Evolutionary conservation across 345 rosid genomes (phyloP), one percentile per base, ranked within the genome.

Genomic region (Physaria fendleri): DNA sequence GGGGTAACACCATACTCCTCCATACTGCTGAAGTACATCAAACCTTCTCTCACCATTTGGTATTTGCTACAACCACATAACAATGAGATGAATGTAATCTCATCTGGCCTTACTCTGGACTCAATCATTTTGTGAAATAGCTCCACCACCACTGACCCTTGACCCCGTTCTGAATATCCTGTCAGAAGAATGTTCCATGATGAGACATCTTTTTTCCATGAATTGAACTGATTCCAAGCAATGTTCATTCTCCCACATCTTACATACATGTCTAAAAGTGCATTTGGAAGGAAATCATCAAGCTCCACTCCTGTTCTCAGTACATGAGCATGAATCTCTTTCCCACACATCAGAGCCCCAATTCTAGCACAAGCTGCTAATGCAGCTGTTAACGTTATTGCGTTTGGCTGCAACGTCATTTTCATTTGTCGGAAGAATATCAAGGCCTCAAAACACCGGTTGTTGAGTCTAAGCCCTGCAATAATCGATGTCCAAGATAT

Each of bases 131-230:
- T 81, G 53, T 74, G 50, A 44, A 84, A 90, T 53, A 81, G 75
- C 71, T 81, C 72, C 22, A 76, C 72, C 54, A 88, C 85, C 56
- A 58, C 65, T n/a, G 28, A 67, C 45, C 93, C 95, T 58, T 71
- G 80, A 45, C 88, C 87, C 8, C 73, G 75, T 59, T 83, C 87
- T 6, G 85, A 83, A 69, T 77, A 84, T 56, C 88, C 89, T 1
- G 87, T 84, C 47, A 90, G 66, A 64, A 90, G 57, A 62, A 81
- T 82, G 76, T 90, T 90, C 97, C 97, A 90, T n/a, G 89, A 80
- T 9, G 93, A 62, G 27, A 70, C 87, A 76, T 80, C 79, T 54
- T 65, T 81, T 54, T 66, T 64, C 41, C 77, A 81, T 8, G 68
- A 65, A 59, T 81, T 74, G 68, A 90, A 85, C 60, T 74, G 84